Percentiles rank a stretch among this genome's conserved stretches.
phyloP scores from a whole-genome alignment of 116 monocot species.

The Zostera marina region DNA sequence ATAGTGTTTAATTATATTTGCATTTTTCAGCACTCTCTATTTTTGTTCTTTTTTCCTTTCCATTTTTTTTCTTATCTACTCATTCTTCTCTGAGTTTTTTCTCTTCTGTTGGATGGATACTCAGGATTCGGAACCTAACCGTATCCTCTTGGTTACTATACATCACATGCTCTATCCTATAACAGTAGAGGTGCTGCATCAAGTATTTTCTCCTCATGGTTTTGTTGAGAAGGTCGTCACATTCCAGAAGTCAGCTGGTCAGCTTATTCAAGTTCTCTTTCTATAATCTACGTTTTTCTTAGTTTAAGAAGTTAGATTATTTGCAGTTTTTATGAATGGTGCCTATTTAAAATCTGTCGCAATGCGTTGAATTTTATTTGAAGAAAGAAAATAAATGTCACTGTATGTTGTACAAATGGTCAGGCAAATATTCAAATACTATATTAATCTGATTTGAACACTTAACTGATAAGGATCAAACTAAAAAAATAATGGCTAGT shows the following conservation, averaged over 20 bases:
- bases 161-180: conserved; percentile 99
- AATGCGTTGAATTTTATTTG: too few species aligned
- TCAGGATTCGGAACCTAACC: conserved; percentile 92
- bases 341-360: too few species aligned
- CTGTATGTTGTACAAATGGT: too few species aligned
- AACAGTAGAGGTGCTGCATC: conserved; percentile 98
- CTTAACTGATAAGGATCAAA: too few species aligned
- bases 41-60: too few species aligned
- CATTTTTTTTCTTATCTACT: conserved; percentile 32
- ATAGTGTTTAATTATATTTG: too few species aligned
- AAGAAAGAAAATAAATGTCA: too few species aligned
- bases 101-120: conserved; percentile 19
- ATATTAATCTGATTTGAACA: too few species aligned
- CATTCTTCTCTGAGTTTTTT: conserved; percentile 28
- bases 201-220: conserved; percentile 98
- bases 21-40: too few species aligned
- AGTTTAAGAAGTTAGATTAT: not conserved
- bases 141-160: conserved; percentile 97
- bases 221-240: conserved; percentile 99
- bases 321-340: not conserved
- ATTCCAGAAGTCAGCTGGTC: conserved; percentile 98
- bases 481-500: too few species aligned
- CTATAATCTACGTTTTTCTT: conserved; percentile 3
- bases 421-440: too few species aligned
- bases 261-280: conserved; percentile 36